Evolutionary conservation across 352 stramenopile genomes (phyloP).

Genomic region (Globisporangium uncinulatum): DNA sequence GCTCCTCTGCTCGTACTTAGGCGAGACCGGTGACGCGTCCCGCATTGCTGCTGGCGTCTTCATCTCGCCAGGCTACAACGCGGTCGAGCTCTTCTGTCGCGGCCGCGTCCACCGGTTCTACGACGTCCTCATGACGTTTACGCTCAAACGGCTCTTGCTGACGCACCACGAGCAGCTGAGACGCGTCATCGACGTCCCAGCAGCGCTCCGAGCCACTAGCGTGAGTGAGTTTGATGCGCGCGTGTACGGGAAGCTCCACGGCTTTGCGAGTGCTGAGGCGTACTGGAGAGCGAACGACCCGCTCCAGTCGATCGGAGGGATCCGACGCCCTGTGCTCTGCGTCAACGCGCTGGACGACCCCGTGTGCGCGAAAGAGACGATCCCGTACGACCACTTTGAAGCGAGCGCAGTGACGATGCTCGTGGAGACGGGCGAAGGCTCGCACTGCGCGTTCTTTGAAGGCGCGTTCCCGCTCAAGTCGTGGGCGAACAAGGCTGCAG

Average conservation of each 20-base stretch:
- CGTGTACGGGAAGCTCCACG: conserved; percentile 81
- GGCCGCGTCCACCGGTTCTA: conserved; percentile 67
- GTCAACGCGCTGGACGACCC: conserved; percentile 78
- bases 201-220: conserved; percentile 38
- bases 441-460: conserved; percentile 78
- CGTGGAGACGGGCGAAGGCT: conserved; percentile 45
- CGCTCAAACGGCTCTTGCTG: conserved; percentile 59
- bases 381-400: conserved; percentile 52
- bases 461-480: conserved; percentile 52
- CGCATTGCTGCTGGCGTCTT: conserved; percentile 50
- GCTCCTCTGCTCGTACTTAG: conserved; percentile 66
- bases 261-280: conserved; percentile 48
- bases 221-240: conserved; percentile 71
- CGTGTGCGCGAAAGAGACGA: conserved; percentile 70
- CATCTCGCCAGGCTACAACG: conserved; percentile 75
- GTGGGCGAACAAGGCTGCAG: conserved; percentile 49
- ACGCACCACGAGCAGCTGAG: conserved; percentile 38
- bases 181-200: conserved; percentile 38
- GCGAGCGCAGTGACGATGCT: conserved; percentile 49
- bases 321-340: conserved; percentile 55
- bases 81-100: conserved; percentile 64
- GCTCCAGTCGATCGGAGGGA: conserved; percentile 51
- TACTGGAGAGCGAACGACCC: conserved; percentile 79
- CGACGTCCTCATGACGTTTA: conserved; percentile 75
- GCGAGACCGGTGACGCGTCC: conserved; percentile 48